phyloP scores from a whole-genome alignment of 2,329 filamentous ascomycete species.

The Colletotrichum neosansevieriae region DNA sequence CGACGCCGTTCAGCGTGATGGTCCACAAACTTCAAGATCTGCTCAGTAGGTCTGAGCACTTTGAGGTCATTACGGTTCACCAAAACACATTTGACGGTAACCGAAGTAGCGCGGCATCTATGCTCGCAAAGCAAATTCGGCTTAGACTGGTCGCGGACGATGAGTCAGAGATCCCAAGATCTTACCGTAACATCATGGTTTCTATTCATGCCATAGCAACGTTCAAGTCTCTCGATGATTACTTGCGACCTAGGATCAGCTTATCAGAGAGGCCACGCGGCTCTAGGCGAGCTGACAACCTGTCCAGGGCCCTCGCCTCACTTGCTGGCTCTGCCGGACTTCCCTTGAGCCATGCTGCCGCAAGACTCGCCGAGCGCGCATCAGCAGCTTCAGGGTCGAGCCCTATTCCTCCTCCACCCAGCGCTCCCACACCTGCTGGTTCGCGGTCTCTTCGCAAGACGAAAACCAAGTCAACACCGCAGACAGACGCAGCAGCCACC shows the following conservation, averaged over 20 bases:
- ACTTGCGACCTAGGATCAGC: slow-evolving; percentile 89
- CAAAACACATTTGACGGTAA: slow-evolving; percentile 92
- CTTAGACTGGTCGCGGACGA: slow-evolving; percentile 91
- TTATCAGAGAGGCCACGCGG: slow-evolving; percentile 79
- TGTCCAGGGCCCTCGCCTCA: slow-evolving; percentile 78
- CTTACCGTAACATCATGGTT: slow-evolving; percentile 96
- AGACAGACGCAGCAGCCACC: slow-evolving; percentile 55
- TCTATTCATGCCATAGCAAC: slow-evolving; percentile 98
- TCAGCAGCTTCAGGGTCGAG: slow-evolving; percentile 52
- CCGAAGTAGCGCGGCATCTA: slow-evolving; percentile 90
- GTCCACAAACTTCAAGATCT: slow-evolving; percentile 96
- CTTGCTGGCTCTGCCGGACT: slow-evolving; percentile 80
- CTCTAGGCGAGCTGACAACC: slow-evolving; percentile 70
- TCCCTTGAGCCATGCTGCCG: slow-evolving; percentile 61
- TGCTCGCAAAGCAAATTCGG: slow-evolving; percentile 95
- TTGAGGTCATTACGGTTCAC: slow-evolving; percentile 96
- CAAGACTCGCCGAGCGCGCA: slow-evolving; percentile 60
- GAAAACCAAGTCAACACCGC: slow-evolving; percentile 60
- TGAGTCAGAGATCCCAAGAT: slow-evolving; percentile 86
- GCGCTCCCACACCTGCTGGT: slow-evolving; percentile 54
- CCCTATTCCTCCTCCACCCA: slow-evolving; percentile 51
- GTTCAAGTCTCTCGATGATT: slow-evolving; percentile 96
- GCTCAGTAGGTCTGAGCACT: slow-evolving; percentile 95
- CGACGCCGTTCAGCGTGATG: slow-evolving; percentile 89
- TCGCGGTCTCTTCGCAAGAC: slow-evolving; percentile 60